These are phyloP conservation scores for Isabelozyma rhagii DNA, from an alignment of 805 yeast genomes.

Conservation along the genomic window DNA sequence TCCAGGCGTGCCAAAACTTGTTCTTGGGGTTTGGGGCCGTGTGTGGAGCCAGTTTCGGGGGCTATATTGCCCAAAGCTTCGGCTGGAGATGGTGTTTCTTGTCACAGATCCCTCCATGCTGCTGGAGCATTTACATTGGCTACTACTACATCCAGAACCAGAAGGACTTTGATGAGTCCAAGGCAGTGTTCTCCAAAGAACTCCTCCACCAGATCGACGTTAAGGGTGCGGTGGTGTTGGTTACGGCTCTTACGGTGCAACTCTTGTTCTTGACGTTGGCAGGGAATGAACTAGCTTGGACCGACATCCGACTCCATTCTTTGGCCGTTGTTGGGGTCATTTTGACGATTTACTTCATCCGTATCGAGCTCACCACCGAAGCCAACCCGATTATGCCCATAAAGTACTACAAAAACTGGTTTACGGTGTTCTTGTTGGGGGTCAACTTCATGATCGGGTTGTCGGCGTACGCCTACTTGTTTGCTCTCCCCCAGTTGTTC, in stretches of 20 bases:
- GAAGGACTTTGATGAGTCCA: constrained; percentile 12
- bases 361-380: constrained; percentile 17
- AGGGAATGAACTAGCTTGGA: constrained; percentile 17
- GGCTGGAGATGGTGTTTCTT: constrained; percentile 71
- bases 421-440: constrained; percentile 20
- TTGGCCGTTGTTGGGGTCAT: constrained; percentile 10
- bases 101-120: constrained; percentile 51
- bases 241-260: constrained; percentile 28
- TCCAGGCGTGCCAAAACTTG: constrained; percentile 38
- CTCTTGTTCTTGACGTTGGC: constrained; percentile 23
- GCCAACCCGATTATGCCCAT: constrained; percentile 34
- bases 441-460: constrained; percentile 36
- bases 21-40: constrained; percentile 48
- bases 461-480: constrained; percentile 37
- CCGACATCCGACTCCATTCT: constrained; percentile 7
- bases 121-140: constrained; percentile 35
- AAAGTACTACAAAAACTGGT: constrained; percentile 15
- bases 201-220: constrained; percentile 27
- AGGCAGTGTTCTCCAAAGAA: not conserved
- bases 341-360: constrained; percentile 9
- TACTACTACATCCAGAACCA: constrained; percentile 24
- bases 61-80: constrained; percentile 45
- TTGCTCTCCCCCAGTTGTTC: constrained; percentile 40
- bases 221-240: constrained; percentile 27
- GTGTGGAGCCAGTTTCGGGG: constrained; percentile 65